Evolutionary conservation across 1,284 basidiomycete species (phyloP).

Genomic region (Fomes fomentarius): DNA sequence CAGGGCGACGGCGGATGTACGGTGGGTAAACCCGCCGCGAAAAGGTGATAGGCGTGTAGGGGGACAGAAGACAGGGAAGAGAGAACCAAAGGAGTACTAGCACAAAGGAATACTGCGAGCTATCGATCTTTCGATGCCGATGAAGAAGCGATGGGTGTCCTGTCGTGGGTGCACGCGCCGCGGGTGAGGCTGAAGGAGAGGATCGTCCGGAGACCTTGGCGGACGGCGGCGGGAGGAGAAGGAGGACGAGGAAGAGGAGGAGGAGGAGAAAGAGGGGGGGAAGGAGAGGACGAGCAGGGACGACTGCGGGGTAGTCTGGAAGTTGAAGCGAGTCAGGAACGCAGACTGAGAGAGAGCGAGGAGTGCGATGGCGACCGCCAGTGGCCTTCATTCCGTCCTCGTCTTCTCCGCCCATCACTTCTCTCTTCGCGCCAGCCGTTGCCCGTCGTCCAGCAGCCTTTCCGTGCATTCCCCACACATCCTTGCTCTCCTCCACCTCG

Average conservation of each 20-base stretch:
- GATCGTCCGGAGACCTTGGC: slow-evolving; percentile 11
- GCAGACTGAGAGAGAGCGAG: too few relatives aligned
- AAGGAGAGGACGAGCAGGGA: neutral
- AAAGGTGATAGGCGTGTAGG: neutral
- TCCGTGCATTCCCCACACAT: too few relatives aligned
- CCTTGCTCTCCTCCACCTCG: too few relatives aligned
- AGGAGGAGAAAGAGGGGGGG: slow-evolving; percentile 1
- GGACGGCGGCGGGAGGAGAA: neutral
- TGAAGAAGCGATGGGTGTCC: neutral
- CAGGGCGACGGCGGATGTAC: neutral
- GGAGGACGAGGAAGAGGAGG: neutral
- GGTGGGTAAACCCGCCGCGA: neutral
- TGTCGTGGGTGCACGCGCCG: slow-evolving; percentile 1
- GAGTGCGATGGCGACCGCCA: neutral
- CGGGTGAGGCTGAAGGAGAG: slow-evolving; percentile 9
- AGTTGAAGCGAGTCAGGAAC: neutral
- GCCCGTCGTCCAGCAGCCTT: too few relatives aligned
- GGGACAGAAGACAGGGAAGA: neutral
- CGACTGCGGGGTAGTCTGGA: neutral
- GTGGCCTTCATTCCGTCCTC: too few relatives aligned
- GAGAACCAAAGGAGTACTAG: slow-evolving; percentile 1
- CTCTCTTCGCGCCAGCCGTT: too few relatives aligned
- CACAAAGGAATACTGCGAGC: neutral
- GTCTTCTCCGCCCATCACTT: too few relatives aligned
- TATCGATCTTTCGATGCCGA: neutral